phyloP scores from a whole-genome alignment of 768 basidiomycete genomes.

The Clathrus columnatus region DNA sequence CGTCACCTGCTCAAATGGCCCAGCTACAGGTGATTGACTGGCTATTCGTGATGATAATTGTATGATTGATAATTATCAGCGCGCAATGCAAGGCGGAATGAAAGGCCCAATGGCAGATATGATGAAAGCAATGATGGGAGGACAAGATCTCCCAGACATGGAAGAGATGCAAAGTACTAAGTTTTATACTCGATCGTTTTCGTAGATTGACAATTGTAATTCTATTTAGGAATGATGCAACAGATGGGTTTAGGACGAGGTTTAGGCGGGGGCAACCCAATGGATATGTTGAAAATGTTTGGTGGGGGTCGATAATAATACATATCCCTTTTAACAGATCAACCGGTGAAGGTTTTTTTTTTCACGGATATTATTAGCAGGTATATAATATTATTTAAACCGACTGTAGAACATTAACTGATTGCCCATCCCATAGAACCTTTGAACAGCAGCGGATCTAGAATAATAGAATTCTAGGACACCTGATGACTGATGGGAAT shows the following conservation, averaged over 20 bases:
- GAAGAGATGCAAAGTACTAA: conserved; percentile 90
- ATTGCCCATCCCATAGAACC: too few species aligned
- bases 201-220: conserved; percentile 5
- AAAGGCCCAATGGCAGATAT: conserved; percentile 88
- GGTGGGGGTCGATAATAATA: conserved; percentile 11
- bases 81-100: conserved; percentile 92
- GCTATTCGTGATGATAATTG: conserved; percentile 6
- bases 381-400: too few species aligned
- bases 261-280: conserved; percentile 41
- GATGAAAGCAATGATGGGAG: conserved; percentile 98
- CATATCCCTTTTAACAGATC: too few species aligned
- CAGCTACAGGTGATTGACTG: conserved; percentile 70
- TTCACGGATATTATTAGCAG: too few species aligned
- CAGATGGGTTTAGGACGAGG: conserved; percentile 63
- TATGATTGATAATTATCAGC: conserved; percentile 32
- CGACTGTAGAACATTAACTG: too few species aligned
- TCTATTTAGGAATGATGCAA: conserved; percentile 68
- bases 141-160: conserved; percentile 85
- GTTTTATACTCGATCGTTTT: conserved; percentile 18
- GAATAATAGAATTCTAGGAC: too few species aligned
- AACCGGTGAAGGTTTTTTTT: too few species aligned
- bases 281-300: conserved; percentile 21
- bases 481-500: too few species aligned
- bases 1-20: conserved; percentile 87
- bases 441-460: too few species aligned